Evolutionary conservation across 1,284 basidiomycete genomes (phyloP).

Genomic region (Cerioporus squamosus): DNA sequence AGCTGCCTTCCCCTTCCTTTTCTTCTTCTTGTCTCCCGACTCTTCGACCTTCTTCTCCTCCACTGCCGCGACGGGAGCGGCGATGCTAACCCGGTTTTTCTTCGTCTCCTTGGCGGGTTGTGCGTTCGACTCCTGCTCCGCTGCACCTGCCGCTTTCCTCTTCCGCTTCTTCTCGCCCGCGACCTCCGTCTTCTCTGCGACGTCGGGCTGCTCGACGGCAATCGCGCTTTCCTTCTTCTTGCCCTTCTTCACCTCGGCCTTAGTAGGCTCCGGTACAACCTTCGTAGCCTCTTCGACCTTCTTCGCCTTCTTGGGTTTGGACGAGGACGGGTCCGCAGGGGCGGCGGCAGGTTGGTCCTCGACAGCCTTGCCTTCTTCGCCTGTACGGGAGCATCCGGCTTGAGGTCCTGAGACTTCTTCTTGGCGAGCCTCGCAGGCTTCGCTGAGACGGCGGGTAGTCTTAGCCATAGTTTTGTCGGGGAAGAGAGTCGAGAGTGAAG

Average conservation of each 20-base stretch:
- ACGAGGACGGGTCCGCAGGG: constrained; percentile 6
- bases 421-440: constrained; percentile 20
- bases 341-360: constrained; percentile 1
- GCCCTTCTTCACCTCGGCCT: background rate
- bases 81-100: constrained; percentile 2
- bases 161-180: constrained; percentile 12
- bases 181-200: background rate
- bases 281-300: constrained; percentile 8
- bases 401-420: constrained; percentile 22
- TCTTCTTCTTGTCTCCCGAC: constrained; percentile 36
- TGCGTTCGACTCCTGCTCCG: background rate
- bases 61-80: background rate
- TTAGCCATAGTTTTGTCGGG: constrained; percentile 20
- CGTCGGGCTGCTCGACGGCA: constrained; percentile 2
- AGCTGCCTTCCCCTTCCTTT: constrained; percentile 6
- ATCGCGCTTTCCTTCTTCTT: constrained; percentile 10
- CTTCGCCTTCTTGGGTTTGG: constrained; percentile 16
- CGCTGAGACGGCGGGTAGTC: constrained; percentile 7
- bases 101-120: constrained; percentile 7
- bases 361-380: constrained; percentile 9
- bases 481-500: background rate
- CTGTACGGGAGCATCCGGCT: constrained; percentile 11
- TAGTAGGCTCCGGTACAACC: constrained; percentile 1
- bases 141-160: constrained; percentile 8
- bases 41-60: constrained; percentile 30